Base-by-base conservation (phyloP, 1,139 yeast genomes). In the Magnusiomyces sp. region DNA sequence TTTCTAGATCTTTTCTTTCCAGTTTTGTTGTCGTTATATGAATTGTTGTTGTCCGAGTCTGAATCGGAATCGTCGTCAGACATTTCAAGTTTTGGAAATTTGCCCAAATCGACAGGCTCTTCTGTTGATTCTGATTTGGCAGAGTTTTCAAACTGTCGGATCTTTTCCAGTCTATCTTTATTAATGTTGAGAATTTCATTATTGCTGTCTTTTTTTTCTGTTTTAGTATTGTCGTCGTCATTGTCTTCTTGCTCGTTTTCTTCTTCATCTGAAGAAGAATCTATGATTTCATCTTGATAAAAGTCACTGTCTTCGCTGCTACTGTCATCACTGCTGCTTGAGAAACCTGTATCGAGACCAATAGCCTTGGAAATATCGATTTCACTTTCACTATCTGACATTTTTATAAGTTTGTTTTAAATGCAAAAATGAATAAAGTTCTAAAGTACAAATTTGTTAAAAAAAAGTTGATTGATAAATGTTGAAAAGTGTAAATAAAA, bases 91-190 rank as follows among this genome's bases (percentile, higher is more conserved):
- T 39, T 43, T 2, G 50, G 47, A 2, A 39, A 31, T 2, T 34
- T 37, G 5, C 9, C 56, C 77, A 64, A 1, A 73, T 71, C 11
- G 65, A 58, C 55, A 16, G 42, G 3, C 17, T 16, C 13, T n/a
- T 16, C 36, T 11, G 31, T 32, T 32, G 17, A 38, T 17, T 6
- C 38, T 23, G 10, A 11, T 27, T 20, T 19, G 27, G 6, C 31
- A 3, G 10, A 14, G 13, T 20, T 39, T 29, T 19, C 17, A 29
- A 23, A n/a, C 20, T 42, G 38, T 42, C 48, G 33, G 7, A 23
- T 40, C 48, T 6, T 42, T 43, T 7, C 50, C 46, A 14, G 43
- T 41, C 40, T 50, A 50, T 50, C 29, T 23, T 23, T 23, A 7
- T 23, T 23, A 7, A 23, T 23, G 4, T 23, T 23, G 7, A 23